A percentile compares a stretch with the other conserved stretches of the same genome.
Evolutionary conservation across 176 grass and related monocot genomes (phyloP).

Genomic region (Aegilops bicornis): DNA sequence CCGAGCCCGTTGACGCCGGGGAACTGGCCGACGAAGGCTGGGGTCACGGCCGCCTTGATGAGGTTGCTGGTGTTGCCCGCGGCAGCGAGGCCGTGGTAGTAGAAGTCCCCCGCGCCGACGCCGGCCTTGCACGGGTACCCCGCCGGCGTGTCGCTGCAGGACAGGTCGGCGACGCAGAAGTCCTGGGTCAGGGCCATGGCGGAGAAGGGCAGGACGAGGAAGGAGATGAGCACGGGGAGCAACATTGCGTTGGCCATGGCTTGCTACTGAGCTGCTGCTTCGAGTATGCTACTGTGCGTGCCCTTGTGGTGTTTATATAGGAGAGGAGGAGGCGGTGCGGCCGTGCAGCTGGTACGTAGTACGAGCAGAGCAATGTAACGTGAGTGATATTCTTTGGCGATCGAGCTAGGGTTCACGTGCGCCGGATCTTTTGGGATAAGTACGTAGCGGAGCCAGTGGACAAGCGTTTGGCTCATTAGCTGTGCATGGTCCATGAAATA

Average conservation of each 20-base stretch:
- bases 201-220: conserved; percentile 43
- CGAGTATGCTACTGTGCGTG: neutral
- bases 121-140: conserved; percentile 15
- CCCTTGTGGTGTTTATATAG: conserved; percentile 23
- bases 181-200: conserved; percentile 52
- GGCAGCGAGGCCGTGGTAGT: conserved; percentile 45
- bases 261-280: neutral
- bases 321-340: neutral
- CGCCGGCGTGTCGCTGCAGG: conserved; percentile 54
- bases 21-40: conserved; percentile 13
- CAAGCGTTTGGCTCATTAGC: conserved; percentile 21
- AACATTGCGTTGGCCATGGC: conserved; percentile 49
- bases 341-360: neutral
- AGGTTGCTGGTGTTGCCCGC: conserved; percentile 55
- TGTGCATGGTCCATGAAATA: conserved; percentile 25
- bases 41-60: conserved; percentile 66
- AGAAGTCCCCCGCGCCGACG: conserved; percentile 38
- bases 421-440: conserved; percentile 6
- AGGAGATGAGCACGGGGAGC: conserved; percentile 51
- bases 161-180: conserved; percentile 75
- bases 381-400: neutral
- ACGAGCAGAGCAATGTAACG: neutral
- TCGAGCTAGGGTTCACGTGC: conserved; percentile 22
- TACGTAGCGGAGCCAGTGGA: conserved; percentile 14
- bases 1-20: conserved; percentile 1